Conservation (phyloP, 495 filamentous ascomycete genomes). For the Neurospora africana region DNA sequence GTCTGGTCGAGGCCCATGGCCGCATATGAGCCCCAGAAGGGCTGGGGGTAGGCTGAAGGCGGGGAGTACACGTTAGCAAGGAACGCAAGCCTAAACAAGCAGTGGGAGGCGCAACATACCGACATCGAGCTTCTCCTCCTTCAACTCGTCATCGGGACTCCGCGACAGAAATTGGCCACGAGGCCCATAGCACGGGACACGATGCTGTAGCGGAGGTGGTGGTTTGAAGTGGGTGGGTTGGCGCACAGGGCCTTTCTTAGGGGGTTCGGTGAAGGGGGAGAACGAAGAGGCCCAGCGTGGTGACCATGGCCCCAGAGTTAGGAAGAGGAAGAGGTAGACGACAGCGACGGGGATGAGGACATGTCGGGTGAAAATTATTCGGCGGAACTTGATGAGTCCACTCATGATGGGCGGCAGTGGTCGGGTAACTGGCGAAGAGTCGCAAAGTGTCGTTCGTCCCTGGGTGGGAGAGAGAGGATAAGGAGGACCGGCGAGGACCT, state of each 20-base stretch:
- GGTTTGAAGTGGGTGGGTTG: slow-evolving; percentile 11
- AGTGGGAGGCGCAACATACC: slow-evolving; percentile 7
- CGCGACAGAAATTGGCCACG: slow-evolving; percentile 18
- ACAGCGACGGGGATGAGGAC: slow-evolving; percentile 8
- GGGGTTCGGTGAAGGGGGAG: slow-evolving; percentile 5
- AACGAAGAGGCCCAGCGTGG: slow-evolving; percentile 1
- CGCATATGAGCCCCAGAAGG: slow-evolving; percentile 23
- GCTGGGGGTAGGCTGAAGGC: slow-evolving; percentile 16
- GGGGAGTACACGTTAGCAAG: slow-evolving; percentile 5
- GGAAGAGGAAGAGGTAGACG: slow-evolving; percentile 11
- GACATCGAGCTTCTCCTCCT: slow-evolving; percentile 11
- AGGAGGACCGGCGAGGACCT: neutral
- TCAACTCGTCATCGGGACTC: slow-evolving; percentile 21
- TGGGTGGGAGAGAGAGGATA: neutral
- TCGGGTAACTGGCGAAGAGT: neutral
- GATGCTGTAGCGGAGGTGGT: slow-evolving; percentile 12
- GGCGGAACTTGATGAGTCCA: slow-evolving; percentile 10
- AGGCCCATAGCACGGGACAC: slow-evolving; percentile 19
- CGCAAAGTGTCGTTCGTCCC: neutral
- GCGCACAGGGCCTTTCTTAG: slow-evolving; percentile 10
- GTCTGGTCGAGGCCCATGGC: slow-evolving; percentile 18
- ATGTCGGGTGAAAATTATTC: slow-evolving; percentile 14
- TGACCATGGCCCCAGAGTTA: slow-evolving; percentile 8
- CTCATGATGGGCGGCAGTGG: neutral
- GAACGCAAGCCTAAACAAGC: neutral